Base-by-base conservation (phyloP, 345 rosid species). In the Corchorus capsularis region DNA sequence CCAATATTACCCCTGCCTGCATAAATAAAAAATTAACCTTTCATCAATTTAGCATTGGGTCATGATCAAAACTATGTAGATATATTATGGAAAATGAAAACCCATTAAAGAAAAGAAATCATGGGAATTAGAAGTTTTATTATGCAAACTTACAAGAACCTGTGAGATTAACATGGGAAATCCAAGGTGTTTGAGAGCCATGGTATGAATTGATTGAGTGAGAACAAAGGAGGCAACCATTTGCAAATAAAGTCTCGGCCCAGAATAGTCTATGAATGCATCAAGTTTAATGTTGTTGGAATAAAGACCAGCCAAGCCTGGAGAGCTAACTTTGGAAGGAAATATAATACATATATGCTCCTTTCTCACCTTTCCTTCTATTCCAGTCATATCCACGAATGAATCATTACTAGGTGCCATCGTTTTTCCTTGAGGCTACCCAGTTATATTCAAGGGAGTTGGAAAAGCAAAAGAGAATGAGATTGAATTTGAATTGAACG, bases 131-230 rank as follows among this genome's bases (percentile, higher is more conserved):
- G 27, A 27, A 27, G 27, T 27, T 27, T 27, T 27, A 27, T 0
- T 55, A 57, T 54, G 22, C 35, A 27, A 27, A 72, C 75, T 4
- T 69, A 83, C 84, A 32, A 80, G 47, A 13, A 80, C 13, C 22
- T 83, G 79, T 34, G 86, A 76, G 49, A 78, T 43, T 39, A 83
- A 27, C 3, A 35, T 4, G 45, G 86, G 83, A 8, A 80, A 3
- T 4, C 80, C 78, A 0, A 78, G 4, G 39, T 53, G 53, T 69
- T 71, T 80, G 34, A 83, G 78, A 5, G 59, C 35, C 4, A 72
- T 0, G 12, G 8, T 19, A 74, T 67, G 57, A 61, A 53, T 39
- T 8, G 32, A n/a, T 34, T 78, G 83, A 8, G 86, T 68, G 49
- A 72, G 15, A 12, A 10, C 14, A 35, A 80, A 68, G 16, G 72